Evolutionary conservation across 2,329 filamentous ascomycete genomes (phyloP), one percentile per base, ranked within the genome.

Genomic region (Ophiostoma ulmi): DNA sequence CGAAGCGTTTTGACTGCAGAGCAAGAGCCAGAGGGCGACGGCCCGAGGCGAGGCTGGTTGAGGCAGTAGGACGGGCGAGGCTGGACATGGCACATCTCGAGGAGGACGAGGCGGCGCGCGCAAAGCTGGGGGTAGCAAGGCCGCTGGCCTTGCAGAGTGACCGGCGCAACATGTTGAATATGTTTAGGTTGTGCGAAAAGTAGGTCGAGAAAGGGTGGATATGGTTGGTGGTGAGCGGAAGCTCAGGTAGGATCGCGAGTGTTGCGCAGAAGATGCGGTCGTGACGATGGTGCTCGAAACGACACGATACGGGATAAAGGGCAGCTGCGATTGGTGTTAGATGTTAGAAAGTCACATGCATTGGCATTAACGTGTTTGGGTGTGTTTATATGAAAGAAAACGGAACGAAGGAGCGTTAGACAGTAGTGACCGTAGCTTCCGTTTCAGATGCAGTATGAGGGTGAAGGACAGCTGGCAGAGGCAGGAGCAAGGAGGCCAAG

Each of bases 11-110:
- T 77, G 85, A 70, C 69, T 69, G 66, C 26, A 55, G 78, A 73
- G 82, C 79, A 72, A 86, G 74, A 75, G 84, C 82, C 77, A 85
- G 77, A 69, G 85, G 82, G 69, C 84, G 83, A 71, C 85, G 84
- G 74, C 80, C 76, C 72, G 83, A 78, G 65, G 81, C 76, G 75
- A 84, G 78, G 5, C 69, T 71, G 38, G 52, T 71, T 31, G 69
- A 68, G 13, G 69, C 48, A 22, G 70, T 36, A 35, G 70, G 41
- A 31, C 70, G 70, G 11, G 72, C 67, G 52, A 69, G 38, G 52
- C 66, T 55, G 48, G 70, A 44, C 26, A 69, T 36, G 63, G 67
- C 63, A 39, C 35, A 71, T 31, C 70, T 69, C 22, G 69, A n/a
- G 20, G 70, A 72, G 36, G 68, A 44, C 65, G 71, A 58, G 7